Evolutionary conservation across 1,139 yeast genomes (phyloP).

Genomic region (Magnusiomyces paraingens): DNA sequence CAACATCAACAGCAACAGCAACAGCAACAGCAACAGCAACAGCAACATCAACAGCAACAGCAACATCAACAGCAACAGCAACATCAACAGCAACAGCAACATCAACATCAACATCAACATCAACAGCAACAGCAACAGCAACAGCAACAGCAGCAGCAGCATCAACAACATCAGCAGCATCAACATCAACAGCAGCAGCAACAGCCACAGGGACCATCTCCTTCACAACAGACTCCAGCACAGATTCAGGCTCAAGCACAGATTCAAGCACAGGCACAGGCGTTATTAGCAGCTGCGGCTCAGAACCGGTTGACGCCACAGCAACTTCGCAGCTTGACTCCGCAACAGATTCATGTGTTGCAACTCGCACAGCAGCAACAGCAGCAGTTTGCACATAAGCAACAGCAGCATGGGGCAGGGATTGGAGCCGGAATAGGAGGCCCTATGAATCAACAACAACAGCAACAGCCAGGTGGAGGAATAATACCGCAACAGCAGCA

Average conservation of each 20-base stretch:
- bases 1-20: background rate
- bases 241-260: conserved; percentile 5
- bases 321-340: background rate
- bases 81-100: background rate
- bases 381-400: background rate
- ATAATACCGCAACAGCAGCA: conserved; percentile 3
- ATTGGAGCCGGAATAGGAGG: background rate
- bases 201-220: background rate
- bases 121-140: background rate
- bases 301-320: conserved; percentile 3
- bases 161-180: background rate
- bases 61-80: background rate
- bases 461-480: background rate
- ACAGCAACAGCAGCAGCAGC: background rate
- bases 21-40: background rate
- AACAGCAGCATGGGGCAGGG: background rate
- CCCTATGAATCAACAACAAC: background rate
- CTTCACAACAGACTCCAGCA: background rate
- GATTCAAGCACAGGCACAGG: conserved; percentile 5
- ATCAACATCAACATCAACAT: background rate
- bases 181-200: background rate
- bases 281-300: background rate
- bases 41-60: background rate
- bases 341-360: conserved; percentile 1
- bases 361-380: conserved; percentile 1